Percentiles rank a stretch among this genome's conserved stretches.
Conservation (phyloP, 2,329 filamentous ascomycete species). For the Xylariales sp. region DNA sequence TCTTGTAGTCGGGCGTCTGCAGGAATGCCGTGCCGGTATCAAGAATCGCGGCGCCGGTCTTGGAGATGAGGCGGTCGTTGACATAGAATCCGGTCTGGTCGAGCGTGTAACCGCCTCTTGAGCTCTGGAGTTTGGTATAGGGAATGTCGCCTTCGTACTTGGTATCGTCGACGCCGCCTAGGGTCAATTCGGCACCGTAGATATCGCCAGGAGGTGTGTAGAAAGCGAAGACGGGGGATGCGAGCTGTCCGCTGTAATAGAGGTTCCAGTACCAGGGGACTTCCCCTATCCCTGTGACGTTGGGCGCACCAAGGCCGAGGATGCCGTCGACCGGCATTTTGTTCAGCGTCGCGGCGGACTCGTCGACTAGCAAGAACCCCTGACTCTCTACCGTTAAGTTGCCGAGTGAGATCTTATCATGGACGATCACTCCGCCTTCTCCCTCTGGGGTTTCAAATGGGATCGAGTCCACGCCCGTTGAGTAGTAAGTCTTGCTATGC, state of each 20-base stretch:
- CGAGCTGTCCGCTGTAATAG: conserved; percentile 19
- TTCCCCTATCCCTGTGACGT: conserved; percentile 7
- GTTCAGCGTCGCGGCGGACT: conserved; percentile 22
- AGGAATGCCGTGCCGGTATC: conserved; percentile 29
- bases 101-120: conserved; percentile 13
- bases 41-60: conserved; percentile 21
- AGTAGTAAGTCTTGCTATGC: conserved; percentile 15
- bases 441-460: conserved; percentile 18
- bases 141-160: conserved; percentile 24
- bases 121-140: conserved; percentile 19
- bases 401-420: conserved; percentile 25
- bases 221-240: conserved; percentile 23
- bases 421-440: conserved; percentile 21
- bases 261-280: conserved; percentile 25
- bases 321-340: conserved; percentile 27
- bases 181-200: conserved; percentile 23
- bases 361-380: conserved; percentile 26
- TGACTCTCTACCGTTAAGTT: conserved; percentile 18
- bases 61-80: conserved; percentile 15
- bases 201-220: conserved; percentile 19
- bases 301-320: conserved; percentile 23
- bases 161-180: conserved; percentile 27
- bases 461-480: conserved; percentile 24
- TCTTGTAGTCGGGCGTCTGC: conserved; percentile 23
- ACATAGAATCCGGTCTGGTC: conserved; percentile 22